phyloP scores from a whole-genome alignment of 192 early-diverging fungal species.

The Entomortierella chlamydospora region DNA sequence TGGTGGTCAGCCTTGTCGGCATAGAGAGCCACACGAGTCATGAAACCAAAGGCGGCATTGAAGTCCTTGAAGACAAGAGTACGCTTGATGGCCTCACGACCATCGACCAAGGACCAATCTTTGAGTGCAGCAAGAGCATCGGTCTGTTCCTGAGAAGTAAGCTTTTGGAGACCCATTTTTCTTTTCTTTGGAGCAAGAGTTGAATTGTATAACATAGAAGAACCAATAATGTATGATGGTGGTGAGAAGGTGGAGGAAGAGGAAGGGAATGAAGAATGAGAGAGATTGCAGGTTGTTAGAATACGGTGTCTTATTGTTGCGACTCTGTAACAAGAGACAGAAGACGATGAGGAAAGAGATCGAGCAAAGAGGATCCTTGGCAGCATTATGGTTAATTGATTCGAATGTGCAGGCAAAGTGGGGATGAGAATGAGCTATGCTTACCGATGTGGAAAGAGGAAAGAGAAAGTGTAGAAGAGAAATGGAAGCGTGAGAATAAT shows the following conservation, averaged over 20 bases:
- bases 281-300: background rate
- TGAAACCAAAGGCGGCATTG: constrained; percentile 92
- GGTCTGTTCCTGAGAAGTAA: constrained; percentile 56
- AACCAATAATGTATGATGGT: too few relatives aligned
- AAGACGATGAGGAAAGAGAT: background rate
- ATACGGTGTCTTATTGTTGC: background rate
- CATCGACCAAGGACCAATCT: constrained; percentile 72
- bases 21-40: constrained; percentile 88
- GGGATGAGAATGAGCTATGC: background rate
- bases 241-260: background rate
- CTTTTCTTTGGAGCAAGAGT: background rate
- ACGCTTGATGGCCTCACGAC: constrained; percentile 81
- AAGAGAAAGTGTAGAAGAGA: background rate
- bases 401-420: background rate
- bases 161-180: constrained; percentile 46
- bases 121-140: constrained; percentile 51
- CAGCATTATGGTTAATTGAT: background rate
- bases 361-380: background rate
- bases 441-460: constrained; percentile 1
- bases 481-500: background rate
- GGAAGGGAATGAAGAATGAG: background rate
- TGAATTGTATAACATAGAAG: background rate
- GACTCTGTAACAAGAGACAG: too few relatives aligned
- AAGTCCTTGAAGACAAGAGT: constrained; percentile 86
- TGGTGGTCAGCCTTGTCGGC: constrained; percentile 95